A percentile compares a stretch with the other conserved stretches of the same genome.
Conservation (phyloP, 306 rosid species). For the Psophocarpus tetragonolobus region DNA sequence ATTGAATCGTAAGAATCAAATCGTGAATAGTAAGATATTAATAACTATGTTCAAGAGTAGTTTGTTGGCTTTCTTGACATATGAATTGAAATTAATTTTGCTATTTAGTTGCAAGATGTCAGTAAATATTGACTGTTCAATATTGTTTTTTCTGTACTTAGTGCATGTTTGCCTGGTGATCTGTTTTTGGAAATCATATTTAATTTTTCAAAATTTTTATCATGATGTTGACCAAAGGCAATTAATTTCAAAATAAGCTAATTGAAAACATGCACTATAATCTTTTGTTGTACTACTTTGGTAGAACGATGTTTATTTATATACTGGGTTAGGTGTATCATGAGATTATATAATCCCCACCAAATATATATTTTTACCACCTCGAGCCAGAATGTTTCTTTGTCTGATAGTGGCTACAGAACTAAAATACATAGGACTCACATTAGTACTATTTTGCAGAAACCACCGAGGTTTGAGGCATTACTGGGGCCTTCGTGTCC, state of each 20-base stretch:
- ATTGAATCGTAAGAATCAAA: too few species aligned
- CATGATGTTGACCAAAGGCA: too few species aligned
- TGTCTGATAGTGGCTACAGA: neutral
- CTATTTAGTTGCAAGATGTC: neutral
- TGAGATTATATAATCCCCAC: neutral
- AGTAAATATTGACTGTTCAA: too few species aligned
- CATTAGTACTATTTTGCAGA: constrained; percentile 48
- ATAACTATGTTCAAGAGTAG: too few species aligned
- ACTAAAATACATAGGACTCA: neutral
- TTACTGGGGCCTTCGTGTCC: constrained; percentile 99
- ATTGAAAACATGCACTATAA: neutral
- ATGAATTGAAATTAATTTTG: neutral
- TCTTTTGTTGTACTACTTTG: neutral
- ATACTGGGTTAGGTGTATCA: too few species aligned
- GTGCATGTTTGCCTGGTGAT: neutral
- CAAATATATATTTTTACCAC: neutral
- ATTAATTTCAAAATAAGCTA: neutral
- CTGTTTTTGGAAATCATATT: neutral
- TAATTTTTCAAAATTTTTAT: neutral
- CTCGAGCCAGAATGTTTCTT: too few species aligned
- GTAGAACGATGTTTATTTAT: neutral
- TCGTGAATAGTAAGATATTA: too few species aligned
- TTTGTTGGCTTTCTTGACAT: too few species aligned
- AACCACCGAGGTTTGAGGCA: constrained; percentile 99
- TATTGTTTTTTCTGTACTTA: too few species aligned